Evolutionary conservation across 1,284 basidiomycete genomes (phyloP).

Genomic region (Butyriboletus appendiculatus): DNA sequence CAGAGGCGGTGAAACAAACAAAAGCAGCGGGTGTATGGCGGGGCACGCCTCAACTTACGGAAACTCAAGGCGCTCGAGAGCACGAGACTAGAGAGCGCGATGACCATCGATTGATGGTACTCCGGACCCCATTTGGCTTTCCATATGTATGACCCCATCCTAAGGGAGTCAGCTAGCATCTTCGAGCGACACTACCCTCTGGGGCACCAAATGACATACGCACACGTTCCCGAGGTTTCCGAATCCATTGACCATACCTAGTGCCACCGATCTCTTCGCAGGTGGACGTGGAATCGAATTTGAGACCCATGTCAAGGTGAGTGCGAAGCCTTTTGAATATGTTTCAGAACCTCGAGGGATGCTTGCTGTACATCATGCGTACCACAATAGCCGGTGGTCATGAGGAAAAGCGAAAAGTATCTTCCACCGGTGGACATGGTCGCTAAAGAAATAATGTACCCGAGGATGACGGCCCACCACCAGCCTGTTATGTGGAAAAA

Average conservation of each 20-base stretch:
- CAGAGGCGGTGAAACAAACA: background rate
- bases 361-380: conserved; percentile 15
- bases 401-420: conserved; percentile 67
- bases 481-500: conserved; percentile 65
- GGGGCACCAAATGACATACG: conserved; percentile 8
- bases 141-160: conserved; percentile 56
- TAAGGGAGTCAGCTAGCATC: conserved; percentile 14
- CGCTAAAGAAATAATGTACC: conserved; percentile 60
- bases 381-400: conserved; percentile 60
- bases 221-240: conserved; percentile 34
- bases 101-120: conserved; percentile 53
- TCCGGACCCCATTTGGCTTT: conserved; percentile 49
- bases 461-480: conserved; percentile 64
- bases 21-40: background rate
- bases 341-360: background rate
- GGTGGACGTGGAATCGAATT: conserved; percentile 65
- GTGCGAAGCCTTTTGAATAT: conserved; percentile 48
- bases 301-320: conserved; percentile 64
- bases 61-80: conserved; percentile 39
- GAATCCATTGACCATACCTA: conserved; percentile 37
- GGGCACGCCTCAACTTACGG: conserved; percentile 32
- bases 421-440: conserved; percentile 56
- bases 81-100: conserved; percentile 44
- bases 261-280: conserved; percentile 52
- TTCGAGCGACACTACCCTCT: no score